Conservation (phyloP, 768 basidiomycete genomes). For the Kwoniella sp. region DNA sequence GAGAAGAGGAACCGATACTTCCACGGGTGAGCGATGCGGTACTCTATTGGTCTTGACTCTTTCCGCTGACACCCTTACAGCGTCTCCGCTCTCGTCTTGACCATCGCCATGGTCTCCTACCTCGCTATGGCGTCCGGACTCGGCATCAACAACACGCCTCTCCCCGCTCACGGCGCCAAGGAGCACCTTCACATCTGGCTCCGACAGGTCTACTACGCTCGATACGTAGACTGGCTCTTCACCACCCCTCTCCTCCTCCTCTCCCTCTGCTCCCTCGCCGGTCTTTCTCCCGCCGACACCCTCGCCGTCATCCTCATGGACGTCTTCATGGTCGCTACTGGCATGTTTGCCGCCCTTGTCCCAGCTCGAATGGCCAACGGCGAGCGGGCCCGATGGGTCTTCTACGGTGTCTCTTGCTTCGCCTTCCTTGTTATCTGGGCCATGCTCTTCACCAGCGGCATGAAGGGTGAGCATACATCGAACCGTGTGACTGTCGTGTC, state of each 20-base stretch:
- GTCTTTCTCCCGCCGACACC: conserved; percentile 41
- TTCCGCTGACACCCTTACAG: conserved; percentile 2
- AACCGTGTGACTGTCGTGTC: background rate
- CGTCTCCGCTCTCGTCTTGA: conserved; percentile 42
- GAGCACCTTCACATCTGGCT: conserved; percentile 22
- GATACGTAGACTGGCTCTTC: conserved; percentile 46
- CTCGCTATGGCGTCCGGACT: conserved; percentile 45
- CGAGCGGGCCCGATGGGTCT: conserved; percentile 38
- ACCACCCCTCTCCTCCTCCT: conserved; percentile 47
- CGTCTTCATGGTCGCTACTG: conserved; percentile 44
- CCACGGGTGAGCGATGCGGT: conserved; percentile 35
- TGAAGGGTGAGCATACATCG: conserved; percentile 32
- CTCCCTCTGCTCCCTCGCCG: conserved; percentile 45
- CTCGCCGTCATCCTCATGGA: conserved; percentile 35
- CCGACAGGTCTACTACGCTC: conserved; percentile 45
- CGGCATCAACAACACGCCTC: conserved; percentile 35
- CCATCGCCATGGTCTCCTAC: conserved; percentile 47
- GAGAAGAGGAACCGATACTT: conserved; percentile 43
- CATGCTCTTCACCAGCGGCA: conserved; percentile 34
- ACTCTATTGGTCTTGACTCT: background rate
- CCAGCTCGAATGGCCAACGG: conserved; percentile 25
- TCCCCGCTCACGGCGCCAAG: conserved; percentile 28
- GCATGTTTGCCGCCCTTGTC: conserved; percentile 30
- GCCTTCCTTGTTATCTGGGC: conserved; percentile 42
- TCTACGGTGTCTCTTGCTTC: conserved; percentile 36